These are phyloP conservation scores for Saccharomycopsis sp. DNA, from an alignment of 805 yeast genomes.

Conservation along the genomic window DNA sequence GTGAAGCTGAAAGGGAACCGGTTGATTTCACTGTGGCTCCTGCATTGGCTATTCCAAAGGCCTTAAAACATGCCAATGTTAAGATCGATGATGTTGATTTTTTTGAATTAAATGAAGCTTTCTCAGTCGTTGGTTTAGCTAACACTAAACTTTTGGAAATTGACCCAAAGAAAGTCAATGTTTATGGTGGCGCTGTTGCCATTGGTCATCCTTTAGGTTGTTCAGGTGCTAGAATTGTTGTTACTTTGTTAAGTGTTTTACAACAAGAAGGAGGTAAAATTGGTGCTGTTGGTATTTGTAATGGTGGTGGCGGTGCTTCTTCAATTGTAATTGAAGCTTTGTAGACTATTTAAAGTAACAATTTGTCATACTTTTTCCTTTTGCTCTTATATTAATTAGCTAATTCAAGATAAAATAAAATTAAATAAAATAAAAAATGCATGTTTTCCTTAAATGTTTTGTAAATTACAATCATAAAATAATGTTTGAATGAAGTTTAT, in stretches of 20 bases:
- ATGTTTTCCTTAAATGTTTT: not conserved
- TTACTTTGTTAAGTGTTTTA: slow-evolving; percentile 74
- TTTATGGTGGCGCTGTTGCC: slow-evolving; percentile 94
- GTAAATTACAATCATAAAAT: not conserved
- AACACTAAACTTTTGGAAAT: slow-evolving; percentile 62
- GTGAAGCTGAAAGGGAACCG: slow-evolving; percentile 96
- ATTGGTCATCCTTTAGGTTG: slow-evolving; percentile 92
- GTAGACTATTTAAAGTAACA: slow-evolving; percentile 2
- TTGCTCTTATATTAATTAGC: not conserved
- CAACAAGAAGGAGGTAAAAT: slow-evolving; percentile 75
- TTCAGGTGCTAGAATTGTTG: slow-evolving; percentile 91
- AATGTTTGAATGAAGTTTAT: not conserved
- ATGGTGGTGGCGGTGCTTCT: slow-evolving; percentile 99
- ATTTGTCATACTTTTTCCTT: not conserved
- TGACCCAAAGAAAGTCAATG: slow-evolving; percentile 62
- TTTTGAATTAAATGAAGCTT: slow-evolving; percentile 96
- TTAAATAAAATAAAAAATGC: no score
- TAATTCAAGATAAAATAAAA: not conserved
- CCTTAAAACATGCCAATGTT: slow-evolving; percentile 76
- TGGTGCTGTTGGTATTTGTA: slow-evolving; percentile 96
- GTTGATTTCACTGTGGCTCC: slow-evolving; percentile 96
- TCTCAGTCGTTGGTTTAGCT: slow-evolving; percentile 92
- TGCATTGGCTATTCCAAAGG: slow-evolving; percentile 90
- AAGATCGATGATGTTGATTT: slow-evolving; percentile 62
- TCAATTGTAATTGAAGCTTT: slow-evolving; percentile 74